These are phyloP conservation scores for Erodium chrysanthum DNA, from an alignment of 441 rosid genomes.

Conservation along the genomic window DNA sequence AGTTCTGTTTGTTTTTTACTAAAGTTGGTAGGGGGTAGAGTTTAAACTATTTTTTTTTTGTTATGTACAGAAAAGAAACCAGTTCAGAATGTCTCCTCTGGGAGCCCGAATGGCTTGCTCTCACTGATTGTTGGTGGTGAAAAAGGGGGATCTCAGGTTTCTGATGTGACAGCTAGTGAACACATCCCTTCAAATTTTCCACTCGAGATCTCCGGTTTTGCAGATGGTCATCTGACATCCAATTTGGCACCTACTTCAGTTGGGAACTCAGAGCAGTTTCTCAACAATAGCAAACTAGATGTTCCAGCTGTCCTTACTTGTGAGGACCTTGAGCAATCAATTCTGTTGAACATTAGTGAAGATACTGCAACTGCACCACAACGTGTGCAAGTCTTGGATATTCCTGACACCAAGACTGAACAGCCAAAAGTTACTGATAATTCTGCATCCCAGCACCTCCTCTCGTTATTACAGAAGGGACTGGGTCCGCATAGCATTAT, in stretches of 20 bases:
- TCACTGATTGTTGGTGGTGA: constrained; percentile 79
- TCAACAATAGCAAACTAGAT: constrained; percentile 29
- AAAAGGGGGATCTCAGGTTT: constrained; percentile 35
- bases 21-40: constrained; percentile 1
- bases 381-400: constrained; percentile 28
- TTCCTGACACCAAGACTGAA: constrained; percentile 29
- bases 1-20: not conserved
- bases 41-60: constrained; percentile 7
- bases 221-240: constrained; percentile 25
- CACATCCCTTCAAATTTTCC: constrained; percentile 27
- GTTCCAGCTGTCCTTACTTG: constrained; percentile 81
- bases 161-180: constrained; percentile 32
- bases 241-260: constrained; percentile 16
- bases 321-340: constrained; percentile 96
- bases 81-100: constrained; percentile 31
- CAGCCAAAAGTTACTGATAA: constrained; percentile 42
- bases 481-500: constrained; percentile 26
- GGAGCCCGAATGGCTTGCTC: constrained; percentile 49
- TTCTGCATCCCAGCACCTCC: constrained; percentile 81
- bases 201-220: constrained; percentile 32
- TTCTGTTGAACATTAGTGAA: constrained; percentile 54
- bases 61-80: constrained; percentile 56
- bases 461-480: constrained; percentile 69
- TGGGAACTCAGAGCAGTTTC: constrained; percentile 28
- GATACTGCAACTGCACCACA: constrained; percentile 31